phyloP scores from a whole-genome alignment of 495 filamentous ascomycete species.

The Lepraria neglecta region DNA sequence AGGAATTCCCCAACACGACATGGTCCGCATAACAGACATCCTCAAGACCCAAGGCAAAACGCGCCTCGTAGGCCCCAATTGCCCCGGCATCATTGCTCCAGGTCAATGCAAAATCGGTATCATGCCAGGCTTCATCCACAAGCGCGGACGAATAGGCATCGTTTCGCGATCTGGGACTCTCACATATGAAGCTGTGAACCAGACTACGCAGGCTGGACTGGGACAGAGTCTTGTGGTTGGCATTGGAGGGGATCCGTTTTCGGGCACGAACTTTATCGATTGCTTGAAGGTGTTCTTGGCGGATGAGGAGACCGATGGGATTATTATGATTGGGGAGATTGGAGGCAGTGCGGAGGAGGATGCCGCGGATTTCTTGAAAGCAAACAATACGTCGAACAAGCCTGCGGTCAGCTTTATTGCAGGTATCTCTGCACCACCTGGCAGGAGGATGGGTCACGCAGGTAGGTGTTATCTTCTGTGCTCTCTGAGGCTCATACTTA shows the following conservation, averaged over 20 bases:
- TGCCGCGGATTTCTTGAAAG: constrained; percentile 89
- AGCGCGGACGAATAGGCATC: constrained; percentile 96
- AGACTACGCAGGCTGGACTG: constrained; percentile 93
- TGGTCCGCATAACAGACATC: constrained; percentile 98
- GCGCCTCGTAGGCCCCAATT: constrained; percentile 93
- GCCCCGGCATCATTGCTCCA: constrained; percentile 93
- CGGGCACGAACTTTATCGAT: constrained; percentile 99
- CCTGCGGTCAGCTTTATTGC: constrained; percentile 97
- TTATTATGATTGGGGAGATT: constrained; percentile 99
- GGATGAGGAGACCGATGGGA: constrained; percentile 95
- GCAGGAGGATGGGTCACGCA: constrained; percentile 96
- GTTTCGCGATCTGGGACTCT: constrained; percentile 97
- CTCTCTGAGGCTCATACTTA: constrained; percentile 17
- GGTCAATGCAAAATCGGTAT: constrained; percentile 99
- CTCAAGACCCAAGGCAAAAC: constrained; percentile 97
- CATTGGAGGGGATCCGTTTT: constrained; percentile 98
- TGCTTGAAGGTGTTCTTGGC: constrained; percentile 94
- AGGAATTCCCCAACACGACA: constrained; percentile 97
- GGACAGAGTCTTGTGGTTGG: constrained; percentile 97
- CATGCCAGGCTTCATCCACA: constrained; percentile 99
- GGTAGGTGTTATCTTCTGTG: constrained; percentile 40
- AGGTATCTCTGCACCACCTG: constrained; percentile 93
- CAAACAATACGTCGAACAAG: constrained; percentile 86
- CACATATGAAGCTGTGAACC: constrained; percentile 99
- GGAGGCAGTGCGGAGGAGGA: constrained; percentile 97